Evolutionary conservation across 2,329 filamentous ascomycete genomes (phyloP).

Genomic region (Paraphoma chrysanthemicola): DNA sequence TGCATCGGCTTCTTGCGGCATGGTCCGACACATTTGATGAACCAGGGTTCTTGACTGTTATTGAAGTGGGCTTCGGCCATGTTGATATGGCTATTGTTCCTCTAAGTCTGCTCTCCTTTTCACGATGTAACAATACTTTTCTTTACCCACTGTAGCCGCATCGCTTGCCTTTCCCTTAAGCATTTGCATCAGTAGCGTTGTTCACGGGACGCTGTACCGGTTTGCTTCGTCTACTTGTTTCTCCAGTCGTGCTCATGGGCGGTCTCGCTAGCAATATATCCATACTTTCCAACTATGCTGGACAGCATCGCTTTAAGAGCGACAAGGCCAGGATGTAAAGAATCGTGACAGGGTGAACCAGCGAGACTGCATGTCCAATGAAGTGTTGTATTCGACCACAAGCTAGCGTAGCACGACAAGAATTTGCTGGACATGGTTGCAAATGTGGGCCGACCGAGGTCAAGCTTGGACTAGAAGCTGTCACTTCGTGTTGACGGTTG

Average conservation of each 20-base stretch:
- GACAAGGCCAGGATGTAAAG: too few species aligned
- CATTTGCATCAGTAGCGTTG: background rate
- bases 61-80: background rate
- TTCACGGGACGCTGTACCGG: background rate
- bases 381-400: too few species aligned
- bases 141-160: background rate
- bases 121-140: background rate
- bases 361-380: too few species aligned
- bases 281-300: too few species aligned
- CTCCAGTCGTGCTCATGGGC: background rate
- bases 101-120: background rate
- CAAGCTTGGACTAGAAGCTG: constrained; percentile 2
- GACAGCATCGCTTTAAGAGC: too few species aligned
- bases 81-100: too few species aligned
- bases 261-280: too few species aligned
- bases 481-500: constrained; percentile 1
- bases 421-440: background rate
- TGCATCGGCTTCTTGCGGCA: background rate
- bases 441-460: constrained; percentile 6
- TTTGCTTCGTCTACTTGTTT: background rate
- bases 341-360: too few species aligned
- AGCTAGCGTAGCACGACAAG: too few species aligned
- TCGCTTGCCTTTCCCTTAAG: background rate
- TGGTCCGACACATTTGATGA: background rate
- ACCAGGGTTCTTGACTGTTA: background rate